Evolutionary conservation across 768 basidiomycete species (phyloP), one percentile per base, ranked within the genome.

Genomic region (Lentinula aciculospora): DNA sequence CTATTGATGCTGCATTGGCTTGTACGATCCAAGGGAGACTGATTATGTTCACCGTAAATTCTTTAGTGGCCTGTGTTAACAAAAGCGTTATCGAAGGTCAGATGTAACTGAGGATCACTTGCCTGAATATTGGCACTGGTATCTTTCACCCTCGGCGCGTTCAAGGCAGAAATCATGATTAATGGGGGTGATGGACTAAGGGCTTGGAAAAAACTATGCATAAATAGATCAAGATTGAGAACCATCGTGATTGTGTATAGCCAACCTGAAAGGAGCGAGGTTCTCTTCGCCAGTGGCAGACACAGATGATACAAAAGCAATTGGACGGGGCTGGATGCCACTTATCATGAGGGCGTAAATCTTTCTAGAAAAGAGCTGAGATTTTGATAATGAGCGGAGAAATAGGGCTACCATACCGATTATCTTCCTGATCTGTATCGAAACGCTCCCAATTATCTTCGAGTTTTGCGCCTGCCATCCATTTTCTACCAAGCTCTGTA

Each of bases 1-100:
- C 77, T n/a, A 83, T 72, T 1, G 77, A 73, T 47, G 73, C 68
- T 23, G 68, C 67, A 60, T 86, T 86, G 3, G 85, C 83, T 8
- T 81, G 78, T 57, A 80, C 78, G 36, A 81, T 65, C 71, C 82
- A 87, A 0, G 86, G 76, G 67, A 89, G 85, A 62, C 86, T 88
- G 67, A 93, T 86, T 47, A 88, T 83, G 61, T 86, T 88, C 40
- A 87, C 82, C 3, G 83, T 84, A 66, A 91, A 92, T 27, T 82
- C 78, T 60, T 84, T 85, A 13, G 81, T 85, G 0, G 74, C 72
- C 55, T 56, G 27, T 19, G 44, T 46, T 6, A 19, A 36, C 5
- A 15, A 54, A 10, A 29, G 12, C 31, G 34, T 21, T 32, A 13
- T 12, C 28, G 6, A 23, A 1, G 6, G 17, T 34, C 13, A 19